Conservation (phyloP, 495 filamentous ascomycete species). For the Penicillium atrosanguineum region DNA sequence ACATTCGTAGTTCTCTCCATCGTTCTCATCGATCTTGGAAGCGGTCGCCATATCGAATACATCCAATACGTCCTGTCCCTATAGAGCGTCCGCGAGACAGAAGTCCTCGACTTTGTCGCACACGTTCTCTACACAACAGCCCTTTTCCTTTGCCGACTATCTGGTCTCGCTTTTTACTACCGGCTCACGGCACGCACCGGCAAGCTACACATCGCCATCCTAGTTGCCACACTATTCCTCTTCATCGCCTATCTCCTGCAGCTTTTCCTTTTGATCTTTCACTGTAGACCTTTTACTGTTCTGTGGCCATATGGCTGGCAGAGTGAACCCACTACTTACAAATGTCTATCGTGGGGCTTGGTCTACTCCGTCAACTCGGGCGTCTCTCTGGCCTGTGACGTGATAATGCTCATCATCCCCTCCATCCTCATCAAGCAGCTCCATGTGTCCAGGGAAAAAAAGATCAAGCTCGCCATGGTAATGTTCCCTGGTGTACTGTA, state of each 20-base stretch:
- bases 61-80: constrained; percentile 43
- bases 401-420: constrained; percentile 44
- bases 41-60: constrained; percentile 46
- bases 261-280: constrained; percentile 44
- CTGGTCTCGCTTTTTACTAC: constrained; percentile 48
- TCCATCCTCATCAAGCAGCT: constrained; percentile 36
- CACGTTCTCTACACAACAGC: constrained; percentile 49
- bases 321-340: constrained; percentile 24
- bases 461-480: constrained; percentile 38
- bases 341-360: constrained; percentile 41
- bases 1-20: constrained; percentile 37
- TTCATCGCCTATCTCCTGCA: constrained; percentile 39
- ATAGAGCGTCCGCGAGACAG: constrained; percentile 32
- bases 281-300: constrained; percentile 45
- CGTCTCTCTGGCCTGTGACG: constrained; percentile 41
- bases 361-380: constrained; percentile 46
- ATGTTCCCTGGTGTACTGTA: constrained; percentile 47
- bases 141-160: constrained; percentile 44
- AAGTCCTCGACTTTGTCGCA: constrained; percentile 45
- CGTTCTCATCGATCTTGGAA: constrained; percentile 42
- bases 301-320: constrained; percentile 48
- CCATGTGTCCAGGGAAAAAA: constrained; percentile 32
- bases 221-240: constrained; percentile 31
- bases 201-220: constrained; percentile 33
- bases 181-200: constrained; percentile 34